Base-by-base conservation (phyloP, 257 asterid genomes). In the Misopates orontium region DNA sequence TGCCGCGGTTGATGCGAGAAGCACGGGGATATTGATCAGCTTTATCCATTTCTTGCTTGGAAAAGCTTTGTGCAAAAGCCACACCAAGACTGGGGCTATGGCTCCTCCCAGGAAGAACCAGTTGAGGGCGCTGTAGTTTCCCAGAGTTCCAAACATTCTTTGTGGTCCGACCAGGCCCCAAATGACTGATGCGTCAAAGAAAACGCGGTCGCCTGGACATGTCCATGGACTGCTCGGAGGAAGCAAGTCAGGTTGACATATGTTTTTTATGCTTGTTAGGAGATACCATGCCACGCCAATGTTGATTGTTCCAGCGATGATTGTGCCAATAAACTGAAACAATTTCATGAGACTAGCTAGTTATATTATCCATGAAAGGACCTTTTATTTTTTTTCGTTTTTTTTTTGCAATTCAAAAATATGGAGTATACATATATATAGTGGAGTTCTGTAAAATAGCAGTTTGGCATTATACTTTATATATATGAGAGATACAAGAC, bases 101-200 rank as follows among this genome's bases (percentile, higher is more conserved):
- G 81, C 83, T 0, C 97, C 96, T 0, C 74, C 82, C 0, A 88
- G 40, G 56, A 90, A 88, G 56, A 69, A 74, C 97, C 95, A 88
- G 70, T 83, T 90, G 16, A 90, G 78, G 19, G 89, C 80, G 12
- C 41, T 7, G 67, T 90, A 90, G 22, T 80, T 80, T 21, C 87
- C 95, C 0, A 42, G 76, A 1, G 69, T 5, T 3, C 95, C 94
- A 14, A 90, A 88, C 22, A 88, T 81, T 18, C 91, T 65, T 36
- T n/a, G 54, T 0, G 97, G 97, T 40, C 97, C 92, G 0, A 84
- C 75, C 22, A 90, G 65, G 3, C 97, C 97, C 97, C 97, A 90
- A 5, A 87, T 81, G 14, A 88, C 92, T 0, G 97, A 88, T 19
- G 96, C 97, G 41, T 80, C 84, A 59, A 40, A 88, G 85, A 90